Base-by-base conservation (phyloP, 192 early-diverging fungal species). In the Chytriomyces sp. region DNA sequence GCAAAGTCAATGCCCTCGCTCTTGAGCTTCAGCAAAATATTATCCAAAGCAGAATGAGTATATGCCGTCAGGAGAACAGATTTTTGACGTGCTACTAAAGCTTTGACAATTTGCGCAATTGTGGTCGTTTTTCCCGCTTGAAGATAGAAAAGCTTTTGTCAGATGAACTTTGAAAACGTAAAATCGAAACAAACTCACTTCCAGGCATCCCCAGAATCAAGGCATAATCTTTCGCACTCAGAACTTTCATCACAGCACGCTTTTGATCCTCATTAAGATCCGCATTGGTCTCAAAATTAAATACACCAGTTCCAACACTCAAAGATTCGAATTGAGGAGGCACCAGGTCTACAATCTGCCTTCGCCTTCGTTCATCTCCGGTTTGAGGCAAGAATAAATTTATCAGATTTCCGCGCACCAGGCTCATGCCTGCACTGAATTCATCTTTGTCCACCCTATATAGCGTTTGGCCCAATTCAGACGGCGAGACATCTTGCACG, bases 181-280 rank as follows among this genome's bases (percentile, higher is more conserved):
- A n/a, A 28, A 28, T 7, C 8, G 24, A 49, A 48, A 2, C 16
- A 35, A 20, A 63, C 69, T 71, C 53, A 71, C 72, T 97, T 3
- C 97, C 97, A 0, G 97, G 97, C 96, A 97, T 97, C 13, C 97
- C 97, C 35, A 97, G 82, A 53, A 98, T 92, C 46, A 98, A 80
- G 9, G 92, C 85, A 84, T 97, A 98, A 72, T 98, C 97, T 59
- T 88, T 78, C 0, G 93, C 93, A n/a, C 62, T 53, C 24, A 97
- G 67, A n/a, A 95, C 93, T 44, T 89, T 89, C 5, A 91, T 80
- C 10, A 97, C 73, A 5, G 92, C 94, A 3, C 50, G 66, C 28
- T 82, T 80, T 78, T 97, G 96, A 59, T 95, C 92, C 3, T 75
- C 45, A 70, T 97, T 97, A 26, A 97, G 80, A 35, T 50, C 53